Evolutionary conservation across 2,329 filamentous ascomycete genomes (phyloP), one percentile per base, ranked within the genome.

Genomic region (Xylaria sp.): DNA sequence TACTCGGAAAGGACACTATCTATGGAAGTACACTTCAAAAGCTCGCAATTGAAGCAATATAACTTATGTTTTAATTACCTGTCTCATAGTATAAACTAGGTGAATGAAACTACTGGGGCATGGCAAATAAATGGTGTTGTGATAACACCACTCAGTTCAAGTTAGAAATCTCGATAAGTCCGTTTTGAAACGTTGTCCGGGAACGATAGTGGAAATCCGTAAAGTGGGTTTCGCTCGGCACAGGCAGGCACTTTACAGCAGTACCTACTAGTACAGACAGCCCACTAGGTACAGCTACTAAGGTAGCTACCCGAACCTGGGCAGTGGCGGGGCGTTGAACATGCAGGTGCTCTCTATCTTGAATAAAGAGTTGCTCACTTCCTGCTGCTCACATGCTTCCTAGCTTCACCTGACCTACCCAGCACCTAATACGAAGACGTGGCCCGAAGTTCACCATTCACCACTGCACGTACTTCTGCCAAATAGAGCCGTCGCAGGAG

Each of bases 351-450:
- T 36, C 33, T 58, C 6, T 48, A 41, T 28, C 52, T 43, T n/a
- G 43, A n/a, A 67, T 60, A 61, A 59, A 59, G 54, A 59, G 64
- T 39, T 33, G 60, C 59, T 67, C 60, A 64, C 49, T 28, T 28
- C 48, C 49, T 8, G 33, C 33, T 58, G 68, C 43, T 68, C 68
- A 70, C 68, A 70, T 70, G 68, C 52, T 62, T 52, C 48, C 23
- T 18, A 62, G 28, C 31, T 41, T 71, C 69, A 64, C 48, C 60
- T 56, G 62, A 62, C 59, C 43, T 39, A 20, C 43, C 12, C 2
- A 51, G 20, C 43, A 23, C 54, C 18, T 31, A 39, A 55, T 54
- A 39, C 9, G 13, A 57, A 25, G 48, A 18, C 2, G 6, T 41
- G 55, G 6, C 31, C 33, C 13, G 1, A n/a, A 48, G 6, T 3